Evolutionary conservation across 2,329 filamentous ascomycete species (phyloP).

Genomic region (Xylaria hypoxylon): DNA sequence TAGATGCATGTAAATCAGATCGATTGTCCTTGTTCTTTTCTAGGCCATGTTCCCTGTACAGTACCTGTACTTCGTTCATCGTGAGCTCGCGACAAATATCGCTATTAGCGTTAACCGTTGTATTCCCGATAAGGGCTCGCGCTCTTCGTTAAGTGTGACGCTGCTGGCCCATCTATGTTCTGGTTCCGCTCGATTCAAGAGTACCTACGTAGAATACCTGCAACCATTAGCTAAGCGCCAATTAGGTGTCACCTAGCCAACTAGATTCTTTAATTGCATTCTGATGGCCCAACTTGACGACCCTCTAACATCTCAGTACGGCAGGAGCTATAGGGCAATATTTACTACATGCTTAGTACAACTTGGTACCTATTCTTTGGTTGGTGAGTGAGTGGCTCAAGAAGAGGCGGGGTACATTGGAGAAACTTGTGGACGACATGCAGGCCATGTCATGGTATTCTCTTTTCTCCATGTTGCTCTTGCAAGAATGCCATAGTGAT

Average conservation of each 20-base stretch:
- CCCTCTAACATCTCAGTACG: conserved; percentile 23
- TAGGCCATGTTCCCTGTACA: background rate
- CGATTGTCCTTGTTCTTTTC: too few species aligned
- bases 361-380: conserved; percentile 8
- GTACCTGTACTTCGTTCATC: background rate
- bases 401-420: conserved; percentile 41
- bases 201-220: conserved; percentile 12
- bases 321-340: background rate
- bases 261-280: background rate
- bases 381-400: conserved; percentile 19
- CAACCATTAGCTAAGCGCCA: conserved; percentile 10
- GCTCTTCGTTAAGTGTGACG: conserved; percentile 30
- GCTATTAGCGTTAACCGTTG: conserved; percentile 7
- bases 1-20: too few species aligned
- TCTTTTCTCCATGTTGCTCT: conserved; percentile 45
- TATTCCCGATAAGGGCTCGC: conserved; percentile 8
- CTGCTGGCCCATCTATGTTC: conserved; percentile 19
- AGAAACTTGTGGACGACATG: conserved; percentile 41
- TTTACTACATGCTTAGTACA: background rate
- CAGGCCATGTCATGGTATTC: conserved; percentile 46
- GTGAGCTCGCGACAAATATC: conserved; percentile 15
- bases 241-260: background rate
- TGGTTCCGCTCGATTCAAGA: background rate
- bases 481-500: conserved; percentile 48
- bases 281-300: conserved; percentile 7